Base-by-base conservation (phyloP, 306 rosid genomes). In the Cucumis melo region DNA sequence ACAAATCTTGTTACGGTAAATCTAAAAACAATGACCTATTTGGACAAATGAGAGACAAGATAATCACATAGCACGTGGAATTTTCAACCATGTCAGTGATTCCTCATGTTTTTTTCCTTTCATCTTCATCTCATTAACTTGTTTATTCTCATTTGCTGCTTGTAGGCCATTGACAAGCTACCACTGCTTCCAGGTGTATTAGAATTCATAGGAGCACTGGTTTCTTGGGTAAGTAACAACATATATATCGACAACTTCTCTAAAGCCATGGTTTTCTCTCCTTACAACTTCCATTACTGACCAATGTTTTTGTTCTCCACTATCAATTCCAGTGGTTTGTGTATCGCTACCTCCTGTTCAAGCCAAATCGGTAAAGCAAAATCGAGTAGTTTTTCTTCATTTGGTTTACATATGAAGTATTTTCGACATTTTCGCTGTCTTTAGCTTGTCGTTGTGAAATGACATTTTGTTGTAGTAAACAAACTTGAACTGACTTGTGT, bases 291-390 rank as follows among this genome's bases (percentile, higher is more conserved):
- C 36, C 8, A 5, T 23, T 84, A 55, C 55, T 19, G 75, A 86
- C 83, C 60, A n/a, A 48, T 82, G 32, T 61, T 64, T 76, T 82
- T 4, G 80, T 4, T 80, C 27, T 60, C 70, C 14, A 0, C 5
- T 81, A 50, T 82, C 79, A 70, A 51, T 85, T 90, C 81, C 97
- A 93, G 98, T 93, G 97, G 98, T 93, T 93, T 78, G 56, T 81
- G 72, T 91, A 91, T 81, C 98, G 98, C n/a, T 93, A 90, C 80
- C 96, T 93, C 84, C 39, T 93, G 77, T 93, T 93, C 89, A 93
- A 91, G 80, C 98, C 98, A 10, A 86, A 93, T 64, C 73, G 98
- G 98, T 93, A 81, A 88, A 87, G 24, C 34, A 65, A 62, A 54
- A 55, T 81, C 23, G 9, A 14, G 14, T 39, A 42, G 21, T 19